Percentiles rank a stretch among this genome's conserved stretches.
Evolutionary conservation across 441 rosid genomes (phyloP).

Genomic region (Arabidopsis lyrata): DNA sequence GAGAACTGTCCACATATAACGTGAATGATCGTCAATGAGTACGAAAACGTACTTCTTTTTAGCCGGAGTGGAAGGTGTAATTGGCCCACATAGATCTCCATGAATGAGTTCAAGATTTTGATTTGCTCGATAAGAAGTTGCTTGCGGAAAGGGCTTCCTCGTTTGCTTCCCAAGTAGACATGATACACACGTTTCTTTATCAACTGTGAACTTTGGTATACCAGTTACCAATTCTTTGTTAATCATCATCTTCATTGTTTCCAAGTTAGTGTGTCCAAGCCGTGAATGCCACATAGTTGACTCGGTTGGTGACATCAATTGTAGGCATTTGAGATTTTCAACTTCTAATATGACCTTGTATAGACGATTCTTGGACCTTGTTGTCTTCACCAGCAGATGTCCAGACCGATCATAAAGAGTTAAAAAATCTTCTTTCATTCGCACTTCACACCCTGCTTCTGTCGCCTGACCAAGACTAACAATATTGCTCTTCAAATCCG

Average conservation of each 20-base stretch:
- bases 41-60: background rate
- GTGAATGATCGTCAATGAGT: background rate
- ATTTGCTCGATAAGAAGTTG: background rate
- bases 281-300: background rate
- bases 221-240: background rate
- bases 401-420: background rate
- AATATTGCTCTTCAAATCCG: background rate
- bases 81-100: background rate
- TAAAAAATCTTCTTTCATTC: background rate
- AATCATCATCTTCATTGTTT: background rate
- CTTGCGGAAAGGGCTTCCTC: background rate
- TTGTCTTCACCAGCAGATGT: background rate
- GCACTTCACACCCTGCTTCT: background rate
- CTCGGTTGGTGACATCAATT: background rate
- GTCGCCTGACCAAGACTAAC: background rate
- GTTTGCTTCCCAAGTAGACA: background rate
- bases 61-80: background rate
- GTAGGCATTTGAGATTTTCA: background rate
- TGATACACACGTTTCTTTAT: background rate
- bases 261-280: background rate
- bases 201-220: no score
- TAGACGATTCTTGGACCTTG: background rate
- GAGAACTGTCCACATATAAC: no score
- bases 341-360: background rate
- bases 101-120: background rate